Evolutionary conservation across 2,329 filamentous ascomycete species (phyloP), one percentile per base, ranked within the genome.

Genomic region (Exophiala calicioides): DNA sequence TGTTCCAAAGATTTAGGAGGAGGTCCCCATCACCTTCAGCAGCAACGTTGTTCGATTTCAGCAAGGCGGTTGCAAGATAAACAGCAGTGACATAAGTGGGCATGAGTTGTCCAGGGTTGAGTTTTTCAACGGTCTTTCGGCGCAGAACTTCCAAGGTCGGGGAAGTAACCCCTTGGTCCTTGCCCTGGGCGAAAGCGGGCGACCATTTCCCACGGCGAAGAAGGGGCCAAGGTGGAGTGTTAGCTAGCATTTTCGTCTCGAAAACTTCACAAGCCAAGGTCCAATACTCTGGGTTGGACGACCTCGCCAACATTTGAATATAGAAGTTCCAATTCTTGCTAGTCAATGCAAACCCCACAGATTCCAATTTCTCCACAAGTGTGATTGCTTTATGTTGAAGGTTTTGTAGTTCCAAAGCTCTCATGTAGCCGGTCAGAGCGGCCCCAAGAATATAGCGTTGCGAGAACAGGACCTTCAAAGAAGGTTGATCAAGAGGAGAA

Each of bases 311-410:
- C 39, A 76, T 68, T 58, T 85, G 80, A 44, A 95, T 77, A 55
- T 87, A 83, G 39, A 79, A 75, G 63, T 95, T 93, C 89, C 89
- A 95, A 57, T 88, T 90, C 58, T 77, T 78, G 62, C 80, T 84
- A 60, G 88, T 84, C 47, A 96, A 68, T 20, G 73, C 70, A 70
- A 91, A 96, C 8, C 90, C 91, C 30, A 77, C 74, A 1, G 65
- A 62, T 6, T 80, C 71, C 8, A 90, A 71, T n/a, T 76, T 66
- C 16, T 73, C 65, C 20, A 90, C 65, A 12, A 79, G 67, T 5
- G 68, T 49, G 4, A 73, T 62, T 9, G 88, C 69, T 15, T 72
- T 75, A 8, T 67, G 62, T 5, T 81, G 67, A 36, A 79, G 73
- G 49, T 80, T 78, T 44, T 80, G 79, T 18, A 59, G 60, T 23